Base-by-base conservation (phyloP, 2,329 filamentous ascomycete genomes). In the Diaporthe ilicicola region DNA sequence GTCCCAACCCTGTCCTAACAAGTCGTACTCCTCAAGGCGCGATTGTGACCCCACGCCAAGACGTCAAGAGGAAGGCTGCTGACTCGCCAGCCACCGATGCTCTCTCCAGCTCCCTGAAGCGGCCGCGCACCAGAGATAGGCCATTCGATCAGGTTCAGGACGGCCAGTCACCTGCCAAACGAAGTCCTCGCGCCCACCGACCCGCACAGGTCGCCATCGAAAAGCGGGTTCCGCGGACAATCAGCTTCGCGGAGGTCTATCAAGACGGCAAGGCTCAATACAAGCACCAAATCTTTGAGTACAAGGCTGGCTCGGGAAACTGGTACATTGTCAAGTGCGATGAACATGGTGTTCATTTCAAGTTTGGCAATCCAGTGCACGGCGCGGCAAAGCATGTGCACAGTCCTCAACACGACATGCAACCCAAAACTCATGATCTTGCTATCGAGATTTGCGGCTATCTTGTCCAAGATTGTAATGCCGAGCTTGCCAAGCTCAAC, bases 311-410 rank as follows among this genome's bases (percentile, higher is more conserved):
- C 13, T 77, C 75, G 8, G 70, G 73, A 0, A 69, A 77, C 5
- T 83, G 76, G 74, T 84, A 82, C 67, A 82, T 84, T 7, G 69
- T 83, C 2, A 80, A 78, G 66, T 84, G 82, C 74, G 80, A 82
- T 42, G 77, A 82, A 64, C 82, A 84, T 22, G 66, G 69, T 29
- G 74, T 82, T 9, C 80, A 81, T 29, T 84, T 84, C 71, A 79
- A 76, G 13, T 68, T 64, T 55, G 69, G 70, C 13, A 78, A 79
- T 42, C 78, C 82, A 0, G 69, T 83, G 1, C 66, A 72, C 8
- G 82, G 81, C 22, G 82, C 82, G 1, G 81, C 81, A 0, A 83
- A 82, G 67, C 82, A 84, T 59, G 73, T 84, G 0, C 76, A 76
- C 50, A 76, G 79, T 24, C 70, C 71, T 6, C 65, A 75, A 17